phyloP scores from a whole-genome alignment of 495 filamentous ascomycete species.

The Parachaetomium inaequale region DNA sequence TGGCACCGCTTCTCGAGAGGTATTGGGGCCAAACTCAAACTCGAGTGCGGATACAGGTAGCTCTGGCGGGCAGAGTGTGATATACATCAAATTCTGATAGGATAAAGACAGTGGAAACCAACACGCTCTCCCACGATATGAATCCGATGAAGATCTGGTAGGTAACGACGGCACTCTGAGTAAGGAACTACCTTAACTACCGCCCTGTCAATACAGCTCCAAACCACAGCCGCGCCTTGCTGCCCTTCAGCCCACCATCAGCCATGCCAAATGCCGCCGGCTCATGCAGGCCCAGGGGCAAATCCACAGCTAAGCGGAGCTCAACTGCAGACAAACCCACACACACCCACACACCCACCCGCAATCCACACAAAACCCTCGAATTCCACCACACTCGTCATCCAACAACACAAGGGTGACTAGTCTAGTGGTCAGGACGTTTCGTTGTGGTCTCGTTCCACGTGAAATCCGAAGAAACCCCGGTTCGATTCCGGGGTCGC shows the following conservation, averaged over 20 bases:
- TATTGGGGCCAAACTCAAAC: not conserved
- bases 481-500: conserved; percentile 28
- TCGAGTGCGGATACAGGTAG: not conserved
- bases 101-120: not conserved
- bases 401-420: conserved; percentile 11
- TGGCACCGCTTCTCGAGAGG: not conserved
- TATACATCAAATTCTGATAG: not conserved
- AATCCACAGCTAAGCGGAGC: conserved; percentile 5
- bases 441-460: conserved; percentile 19
- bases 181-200: too few relatives aligned
- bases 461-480: conserved; percentile 23
- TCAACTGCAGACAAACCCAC: conserved; percentile 1
- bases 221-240: not conserved
- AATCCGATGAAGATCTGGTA: not conserved
- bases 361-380: not conserved
- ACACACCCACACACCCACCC: not conserved
- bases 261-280: not conserved
- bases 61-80: not conserved
- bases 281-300: not conserved
- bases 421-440: conserved; percentile 25
- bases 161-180: too few relatives aligned
- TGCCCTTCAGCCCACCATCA: not conserved
- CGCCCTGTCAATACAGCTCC: not conserved
- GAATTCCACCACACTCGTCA: not conserved
- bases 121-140: not conserved